A percentile compares a stretch with the other conserved stretches of the same genome.
Conservation (phyloP, 257 asterid genomes). For the Solanum dulcamara region DNA sequence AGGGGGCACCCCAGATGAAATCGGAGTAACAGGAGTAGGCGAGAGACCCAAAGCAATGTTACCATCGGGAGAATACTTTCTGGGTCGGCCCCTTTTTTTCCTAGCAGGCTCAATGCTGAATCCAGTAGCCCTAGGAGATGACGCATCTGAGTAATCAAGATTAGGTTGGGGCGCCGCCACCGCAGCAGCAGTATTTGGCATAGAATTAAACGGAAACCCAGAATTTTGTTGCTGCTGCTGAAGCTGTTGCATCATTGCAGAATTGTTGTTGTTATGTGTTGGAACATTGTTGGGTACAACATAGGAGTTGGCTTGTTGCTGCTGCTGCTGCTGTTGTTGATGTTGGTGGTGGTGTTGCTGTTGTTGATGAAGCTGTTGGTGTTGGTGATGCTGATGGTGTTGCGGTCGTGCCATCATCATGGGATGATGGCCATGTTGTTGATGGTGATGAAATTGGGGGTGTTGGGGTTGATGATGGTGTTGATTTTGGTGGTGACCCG, state of each 20-base stretch:
- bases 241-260: slow-evolving; percentile 10
- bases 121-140: slow-evolving; percentile 31
- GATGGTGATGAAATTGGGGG: slow-evolving; percentile 13
- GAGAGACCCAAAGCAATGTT: slow-evolving; percentile 65
- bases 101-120: slow-evolving; percentile 31
- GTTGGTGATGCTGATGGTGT: slow-evolving; percentile 5
- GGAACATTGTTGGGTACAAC: slow-evolving; percentile 19
- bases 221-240: slow-evolving; percentile 33
- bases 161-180: slow-evolving; percentile 10
- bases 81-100: slow-evolving; percentile 64
- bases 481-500: slow-evolving; percentile 15
- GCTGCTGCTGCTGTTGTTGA: slow-evolving; percentile 18
- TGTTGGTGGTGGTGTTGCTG: slow-evolving; percentile 10
- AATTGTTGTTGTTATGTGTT: slow-evolving; percentile 11
- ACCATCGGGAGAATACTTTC: slow-evolving; percentile 56
- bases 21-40: slow-evolving; percentile 41
- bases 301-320: slow-evolving; percentile 30
- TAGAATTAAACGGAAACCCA: slow-evolving; percentile 41
- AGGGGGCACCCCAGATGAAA: slow-evolving; percentile 20
- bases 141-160: slow-evolving; percentile 32
- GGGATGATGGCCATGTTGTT: slow-evolving; percentile 15
- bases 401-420: slow-evolving; percentile 8
- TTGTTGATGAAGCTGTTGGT: slow-evolving; percentile 9
- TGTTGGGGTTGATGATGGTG: slow-evolving; percentile 2
- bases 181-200: slow-evolving; percentile 10